Evolutionary conservation across 2,329 filamentous ascomycete genomes (phyloP).

Genomic region (Tolypocladium album): DNA sequence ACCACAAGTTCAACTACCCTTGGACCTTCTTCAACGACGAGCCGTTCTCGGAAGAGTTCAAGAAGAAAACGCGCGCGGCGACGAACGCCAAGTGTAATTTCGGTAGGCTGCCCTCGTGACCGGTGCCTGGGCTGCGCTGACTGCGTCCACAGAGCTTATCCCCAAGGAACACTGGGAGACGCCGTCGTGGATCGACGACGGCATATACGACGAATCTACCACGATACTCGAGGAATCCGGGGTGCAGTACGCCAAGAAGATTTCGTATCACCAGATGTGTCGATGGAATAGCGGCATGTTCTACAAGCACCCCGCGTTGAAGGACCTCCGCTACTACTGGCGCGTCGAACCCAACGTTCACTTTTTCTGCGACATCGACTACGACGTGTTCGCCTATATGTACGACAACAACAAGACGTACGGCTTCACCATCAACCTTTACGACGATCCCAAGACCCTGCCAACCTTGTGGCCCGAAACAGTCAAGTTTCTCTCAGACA

Average conservation of each 20-base stretch:
- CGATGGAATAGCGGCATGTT: slow-evolving; percentile 98
- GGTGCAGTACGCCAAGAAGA: slow-evolving; percentile 81
- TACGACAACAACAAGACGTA: slow-evolving; percentile 97
- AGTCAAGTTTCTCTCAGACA: slow-evolving; percentile 74
- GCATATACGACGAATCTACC: slow-evolving; percentile 76
- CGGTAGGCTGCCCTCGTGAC: slow-evolving; percentile 39
- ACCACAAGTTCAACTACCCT: slow-evolving; percentile 97
- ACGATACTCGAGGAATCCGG: slow-evolving; percentile 71
- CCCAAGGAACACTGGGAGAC: slow-evolving; percentile 93
- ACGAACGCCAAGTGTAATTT: slow-evolving; percentile 86
- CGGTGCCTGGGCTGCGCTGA: not conserved
- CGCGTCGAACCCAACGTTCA: slow-evolving; percentile 96
- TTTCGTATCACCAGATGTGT: slow-evolving; percentile 98
- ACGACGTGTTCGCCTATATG: slow-evolving; percentile 98
- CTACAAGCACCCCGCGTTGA: slow-evolving; percentile 86
- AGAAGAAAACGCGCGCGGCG: slow-evolving; percentile 62
- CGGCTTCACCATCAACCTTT: slow-evolving; percentile 95
- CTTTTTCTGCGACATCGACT: slow-evolving; percentile 98
- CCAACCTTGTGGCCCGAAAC: slow-evolving; percentile 93
- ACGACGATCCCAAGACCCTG: slow-evolving; percentile 81
- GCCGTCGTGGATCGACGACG: slow-evolving; percentile 83
- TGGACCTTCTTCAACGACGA: slow-evolving; percentile 99
- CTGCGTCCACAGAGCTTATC: slow-evolving; percentile 54
- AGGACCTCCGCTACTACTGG: slow-evolving; percentile 87
- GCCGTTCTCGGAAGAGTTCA: slow-evolving; percentile 90